Evolutionary conservation across 2,329 filamentous ascomycete species (phyloP), one percentile per base, ranked within the genome.

Genomic region (Pseudogymnoascus sp.): DNA sequence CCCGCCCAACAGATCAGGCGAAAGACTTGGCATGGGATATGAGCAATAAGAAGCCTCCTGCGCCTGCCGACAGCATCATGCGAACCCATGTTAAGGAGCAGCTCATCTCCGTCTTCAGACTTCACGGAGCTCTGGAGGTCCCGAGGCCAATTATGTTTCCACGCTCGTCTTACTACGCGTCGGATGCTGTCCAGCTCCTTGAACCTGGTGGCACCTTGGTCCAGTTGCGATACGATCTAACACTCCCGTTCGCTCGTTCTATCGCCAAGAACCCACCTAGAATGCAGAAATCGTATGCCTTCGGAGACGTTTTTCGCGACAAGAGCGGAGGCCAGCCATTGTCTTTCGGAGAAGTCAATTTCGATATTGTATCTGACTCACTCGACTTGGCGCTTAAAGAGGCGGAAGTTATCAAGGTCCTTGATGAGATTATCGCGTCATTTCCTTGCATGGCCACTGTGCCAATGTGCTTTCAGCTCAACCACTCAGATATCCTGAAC

Each of bases 211-310:
- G 93, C 2, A 93, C 89, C n/a, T 80, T 97, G 1, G 80, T 97
- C 6, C 94, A 99, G 72, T 77, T 99, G n/a, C 94, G 94, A 0
- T 97, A 91, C 70, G 94, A 99, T 73, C 79, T 97, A 21, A 96
- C 92, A 1, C 81, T 97, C 66, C 92, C 93, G 1, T 87, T 96
- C 73, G 94, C 94, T 23, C 84, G 93, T 62, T 85, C 88, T 63
- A 83, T 99, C 61, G 92, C 93, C 4, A 88, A 90, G 66, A 83
- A 87, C n/a, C 80, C 82, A 11, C 79, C 85, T 0, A 80, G 85
- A 1, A 77, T 91, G 4, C 84, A 90, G 67, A 89, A 91, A 67
- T 90, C 90, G 0, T 96, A 91, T 74, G 86, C 90, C 0, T 97
- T 99, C 73, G 92, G 92, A 5, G 88, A 83, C 35, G 92, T 97